phyloP scores from a whole-genome alignment of 2,329 filamentous ascomycete genomes.

The Nothopassalora personata region DNA sequence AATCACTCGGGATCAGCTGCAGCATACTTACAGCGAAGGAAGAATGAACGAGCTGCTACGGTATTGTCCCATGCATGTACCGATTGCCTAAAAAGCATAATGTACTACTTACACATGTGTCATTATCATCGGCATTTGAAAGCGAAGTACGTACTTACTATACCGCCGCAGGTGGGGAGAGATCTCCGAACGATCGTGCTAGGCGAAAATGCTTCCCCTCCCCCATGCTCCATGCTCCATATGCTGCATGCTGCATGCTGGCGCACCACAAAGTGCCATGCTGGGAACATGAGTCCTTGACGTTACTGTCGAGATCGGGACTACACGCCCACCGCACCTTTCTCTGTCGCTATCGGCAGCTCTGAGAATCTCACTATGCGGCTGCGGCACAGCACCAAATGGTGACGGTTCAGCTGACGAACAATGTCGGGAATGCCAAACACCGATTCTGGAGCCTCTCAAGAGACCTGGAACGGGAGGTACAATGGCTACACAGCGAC shows the following conservation, averaged over 20 bases:
- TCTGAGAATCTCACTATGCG: not conserved
- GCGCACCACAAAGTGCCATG: not conserved
- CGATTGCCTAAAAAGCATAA: not conserved
- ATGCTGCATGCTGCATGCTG: not conserved
- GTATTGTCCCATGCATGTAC: not conserved
- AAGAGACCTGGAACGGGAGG: not conserved
- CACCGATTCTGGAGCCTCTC: not conserved
- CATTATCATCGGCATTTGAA: not conserved
- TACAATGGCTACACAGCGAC: slow-evolving; percentile 1
- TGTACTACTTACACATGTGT: no score
- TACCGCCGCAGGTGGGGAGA: not conserved
- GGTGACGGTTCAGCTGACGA: not conserved
- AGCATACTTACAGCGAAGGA: no score
- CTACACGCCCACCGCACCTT: not conserved
- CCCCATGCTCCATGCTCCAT: not conserved
- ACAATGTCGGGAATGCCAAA: not conserved
- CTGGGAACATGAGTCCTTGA: not conserved
- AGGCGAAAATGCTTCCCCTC: not conserved
- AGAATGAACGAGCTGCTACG: no score
- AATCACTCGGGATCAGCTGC: no score
- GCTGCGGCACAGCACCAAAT: not conserved
- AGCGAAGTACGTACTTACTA: not conserved
- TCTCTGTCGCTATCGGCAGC: not conserved
- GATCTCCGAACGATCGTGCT: not conserved
- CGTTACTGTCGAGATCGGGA: not conserved